Conservation (phyloP, 768 basidiomycete species). For the Pulveroboletus sp. region DNA sequence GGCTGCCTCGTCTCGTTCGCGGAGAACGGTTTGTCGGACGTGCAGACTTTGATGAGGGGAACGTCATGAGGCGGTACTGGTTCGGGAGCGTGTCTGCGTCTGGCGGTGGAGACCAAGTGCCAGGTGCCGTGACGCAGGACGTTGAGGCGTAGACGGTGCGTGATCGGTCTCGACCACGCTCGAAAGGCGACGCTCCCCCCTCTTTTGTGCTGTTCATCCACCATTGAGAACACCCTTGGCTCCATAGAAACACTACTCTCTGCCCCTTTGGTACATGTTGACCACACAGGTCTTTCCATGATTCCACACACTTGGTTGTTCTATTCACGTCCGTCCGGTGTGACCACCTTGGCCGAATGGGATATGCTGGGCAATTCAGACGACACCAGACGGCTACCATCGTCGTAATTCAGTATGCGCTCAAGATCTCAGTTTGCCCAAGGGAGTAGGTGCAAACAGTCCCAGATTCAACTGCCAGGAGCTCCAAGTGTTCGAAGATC, state of each 20-base stretch:
- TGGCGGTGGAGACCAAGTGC: not conserved
- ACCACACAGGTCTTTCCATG: not conserved
- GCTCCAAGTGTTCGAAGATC: not conserved
- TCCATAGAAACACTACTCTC: not conserved
- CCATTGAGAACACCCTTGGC: not conserved
- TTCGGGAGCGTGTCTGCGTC: conserved; percentile 46
- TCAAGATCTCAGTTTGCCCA: not conserved
- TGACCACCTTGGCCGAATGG: not conserved
- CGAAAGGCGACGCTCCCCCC: too few species aligned
- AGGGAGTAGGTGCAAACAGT: not conserved
- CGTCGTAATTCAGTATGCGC: not conserved
- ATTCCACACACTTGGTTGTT: not conserved
- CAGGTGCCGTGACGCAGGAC: not conserved
- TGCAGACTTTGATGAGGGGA: conserved; percentile 67
- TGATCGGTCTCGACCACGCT: not conserved
- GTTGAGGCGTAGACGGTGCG: not conserved
- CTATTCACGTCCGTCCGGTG: not conserved
- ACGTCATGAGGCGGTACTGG: conserved; percentile 66
- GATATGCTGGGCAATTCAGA: not conserved
- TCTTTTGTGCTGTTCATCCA: not conserved
- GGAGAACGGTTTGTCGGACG: conserved; percentile 44
- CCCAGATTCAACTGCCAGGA: not conserved
- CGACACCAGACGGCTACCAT: not conserved
- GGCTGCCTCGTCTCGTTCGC: conserved; percentile 60
- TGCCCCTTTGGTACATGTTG: not conserved